Evolutionary conservation across 352 stramenopile species (phyloP).

Genomic region (Peronospora farinosa): DNA sequence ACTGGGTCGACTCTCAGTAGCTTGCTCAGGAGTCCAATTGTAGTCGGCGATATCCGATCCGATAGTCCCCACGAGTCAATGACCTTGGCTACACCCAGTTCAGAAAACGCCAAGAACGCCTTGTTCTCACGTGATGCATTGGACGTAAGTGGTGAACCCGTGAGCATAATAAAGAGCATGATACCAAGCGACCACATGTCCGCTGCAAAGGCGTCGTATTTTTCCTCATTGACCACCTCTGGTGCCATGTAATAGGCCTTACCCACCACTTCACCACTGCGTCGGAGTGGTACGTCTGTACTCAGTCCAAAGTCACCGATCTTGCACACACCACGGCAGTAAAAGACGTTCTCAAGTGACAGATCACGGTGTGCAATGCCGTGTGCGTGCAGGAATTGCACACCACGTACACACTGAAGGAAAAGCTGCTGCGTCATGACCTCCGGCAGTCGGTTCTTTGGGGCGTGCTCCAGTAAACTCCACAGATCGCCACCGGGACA

Average conservation of each 20-base stretch:
- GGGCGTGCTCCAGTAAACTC: constrained; percentile 21
- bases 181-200: constrained; percentile 64
- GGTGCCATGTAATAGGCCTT: constrained; percentile 60
- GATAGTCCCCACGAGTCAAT: constrained; percentile 42
- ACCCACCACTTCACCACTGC: constrained; percentile 26
- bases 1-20: constrained; percentile 4
- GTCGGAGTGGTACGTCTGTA: constrained; percentile 13
- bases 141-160: constrained; percentile 37
- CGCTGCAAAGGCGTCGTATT: constrained; percentile 41
- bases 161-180: constrained; percentile 64
- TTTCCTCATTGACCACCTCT: constrained; percentile 31
- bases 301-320: constrained; percentile 55
- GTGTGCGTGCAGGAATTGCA: constrained; percentile 35
- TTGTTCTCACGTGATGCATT: constrained; percentile 28
- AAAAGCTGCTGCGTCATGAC: constrained; percentile 22
- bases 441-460: constrained; percentile 23
- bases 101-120: constrained; percentile 28
- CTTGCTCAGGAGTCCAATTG: constrained; percentile 6
- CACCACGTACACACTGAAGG: constrained; percentile 24
- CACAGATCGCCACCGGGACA: constrained; percentile 46
- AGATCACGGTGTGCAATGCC: constrained; percentile 47
- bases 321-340: constrained; percentile 30
- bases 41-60: constrained; percentile 13
- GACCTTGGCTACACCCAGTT: constrained; percentile 42
- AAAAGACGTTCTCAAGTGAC: constrained; percentile 49